These are phyloP conservation scores for Heteromeles arbutifolia DNA, from an alignment of 306 rosid species.

Conservation along the genomic window DNA sequence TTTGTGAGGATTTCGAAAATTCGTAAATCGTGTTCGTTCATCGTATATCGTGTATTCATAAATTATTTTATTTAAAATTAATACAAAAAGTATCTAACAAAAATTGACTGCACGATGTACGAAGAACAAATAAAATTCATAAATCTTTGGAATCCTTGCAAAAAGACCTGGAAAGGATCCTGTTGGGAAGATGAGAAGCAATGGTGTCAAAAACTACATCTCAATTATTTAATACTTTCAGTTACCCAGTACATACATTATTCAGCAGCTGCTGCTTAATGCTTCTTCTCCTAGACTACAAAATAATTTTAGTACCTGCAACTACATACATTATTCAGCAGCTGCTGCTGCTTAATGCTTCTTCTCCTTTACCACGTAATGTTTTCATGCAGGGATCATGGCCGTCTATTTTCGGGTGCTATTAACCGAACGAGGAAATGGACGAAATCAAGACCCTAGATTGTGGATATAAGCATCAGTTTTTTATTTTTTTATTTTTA, in stretches of 20 bases:
- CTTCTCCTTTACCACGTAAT: neutral
- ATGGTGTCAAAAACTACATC: conserved; percentile 1
- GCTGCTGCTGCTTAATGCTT: too few relatives aligned
- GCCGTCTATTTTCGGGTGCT: neutral
- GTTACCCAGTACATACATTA: neutral
- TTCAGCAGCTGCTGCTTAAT: neutral
- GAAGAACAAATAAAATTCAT: too few relatives aligned
- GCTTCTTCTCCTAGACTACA: neutral
- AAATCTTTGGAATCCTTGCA: rapidly evolving
- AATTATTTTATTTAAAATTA: too few relatives aligned
- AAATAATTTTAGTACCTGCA: neutral
- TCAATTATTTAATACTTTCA: neutral
- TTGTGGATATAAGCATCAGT: neutral
- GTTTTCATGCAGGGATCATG: neutral
- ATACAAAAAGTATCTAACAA: too few relatives aligned
- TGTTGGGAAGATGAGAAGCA: neutral
- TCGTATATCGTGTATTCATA: rapidly evolving
- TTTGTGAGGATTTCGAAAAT: too few relatives aligned
- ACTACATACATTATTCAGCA: too few relatives aligned
- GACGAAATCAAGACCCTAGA: neutral
- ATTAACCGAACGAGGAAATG: neutral
- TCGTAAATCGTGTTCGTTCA: rapidly evolving
- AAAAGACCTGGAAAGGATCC: too few relatives aligned
- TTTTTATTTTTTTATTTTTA: neutral
- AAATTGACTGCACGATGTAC: rapidly evolving